A percentile compares a stretch with the other conserved stretches of the same genome.
Evolutionary conservation across 495 filamentous ascomycete species (phyloP).

Genomic region (Opeltia flavorubescens): DNA sequence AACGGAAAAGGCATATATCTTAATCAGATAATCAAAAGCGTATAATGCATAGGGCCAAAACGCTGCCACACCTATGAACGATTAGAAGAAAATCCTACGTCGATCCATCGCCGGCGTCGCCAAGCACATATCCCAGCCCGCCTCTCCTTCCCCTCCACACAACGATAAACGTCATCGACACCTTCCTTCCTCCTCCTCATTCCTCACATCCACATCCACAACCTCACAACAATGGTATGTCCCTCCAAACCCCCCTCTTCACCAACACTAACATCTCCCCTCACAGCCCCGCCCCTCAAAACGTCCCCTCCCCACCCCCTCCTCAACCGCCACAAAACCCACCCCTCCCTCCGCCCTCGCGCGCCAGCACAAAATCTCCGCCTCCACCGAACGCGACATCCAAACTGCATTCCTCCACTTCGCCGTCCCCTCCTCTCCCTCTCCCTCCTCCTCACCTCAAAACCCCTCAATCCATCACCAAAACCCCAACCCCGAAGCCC

Average conservation of each 20-base stretch:
- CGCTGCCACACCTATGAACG: no score
- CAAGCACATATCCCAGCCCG: no score
- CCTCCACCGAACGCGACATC: constrained; percentile 76
- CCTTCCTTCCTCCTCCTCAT: no score
- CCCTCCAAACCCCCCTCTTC: neutral
- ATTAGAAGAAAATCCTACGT: no score
- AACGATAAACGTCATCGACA: no score
- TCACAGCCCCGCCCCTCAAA: neutral
- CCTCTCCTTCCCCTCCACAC: no score
- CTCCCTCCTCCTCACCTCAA: neutral
- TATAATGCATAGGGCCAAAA: no score
- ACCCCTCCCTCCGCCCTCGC: constrained; percentile 38
- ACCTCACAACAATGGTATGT: neutral
- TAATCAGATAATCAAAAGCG: no score
- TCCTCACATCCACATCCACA: no score
- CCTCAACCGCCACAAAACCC: neutral
- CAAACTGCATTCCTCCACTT: constrained; percentile 81
- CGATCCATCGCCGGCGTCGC: no score
- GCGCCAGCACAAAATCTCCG: constrained; percentile 71
- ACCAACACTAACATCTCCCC: neutral
- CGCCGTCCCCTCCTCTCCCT: constrained; percentile 19
- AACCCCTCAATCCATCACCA: neutral
- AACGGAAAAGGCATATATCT: no score
- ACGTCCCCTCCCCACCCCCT: constrained; percentile 2
- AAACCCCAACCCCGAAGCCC: neutral